These are phyloP conservation scores for Hyphopichia buzzinii DNA, from an alignment of 1,139 yeast genomes.

Conservation along the genomic window DNA sequence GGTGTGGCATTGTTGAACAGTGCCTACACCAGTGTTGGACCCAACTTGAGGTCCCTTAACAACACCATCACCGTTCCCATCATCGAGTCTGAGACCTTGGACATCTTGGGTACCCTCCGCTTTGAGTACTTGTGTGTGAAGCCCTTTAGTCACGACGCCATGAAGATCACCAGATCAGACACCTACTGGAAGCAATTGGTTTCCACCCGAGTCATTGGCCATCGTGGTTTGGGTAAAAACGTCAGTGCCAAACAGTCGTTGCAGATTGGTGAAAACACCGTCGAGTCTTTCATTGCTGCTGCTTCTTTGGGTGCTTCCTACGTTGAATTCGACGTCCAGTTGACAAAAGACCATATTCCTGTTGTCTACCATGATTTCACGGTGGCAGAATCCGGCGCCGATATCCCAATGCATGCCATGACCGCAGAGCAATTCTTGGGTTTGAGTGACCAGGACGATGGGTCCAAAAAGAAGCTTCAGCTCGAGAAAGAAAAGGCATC, in stretches of 20 bases:
- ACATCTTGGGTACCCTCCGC: slow-evolving; percentile 71
- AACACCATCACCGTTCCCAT: slow-evolving; percentile 75
- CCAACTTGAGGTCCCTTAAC: slow-evolving; percentile 64
- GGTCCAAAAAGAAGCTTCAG: slow-evolving; percentile 11
- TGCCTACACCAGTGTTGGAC: slow-evolving; percentile 69
- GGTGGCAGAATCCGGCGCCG: slow-evolving; percentile 95
- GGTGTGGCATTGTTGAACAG: slow-evolving; percentile 76
- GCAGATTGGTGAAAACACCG: slow-evolving; percentile 94
- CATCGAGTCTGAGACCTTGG: slow-evolving; percentile 66
- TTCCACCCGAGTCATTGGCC: slow-evolving; percentile 92
- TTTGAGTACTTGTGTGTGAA: slow-evolving; percentile 74
- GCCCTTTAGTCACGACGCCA: slow-evolving; percentile 71
- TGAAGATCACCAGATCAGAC: slow-evolving; percentile 68
- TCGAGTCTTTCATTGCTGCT: slow-evolving; percentile 94
- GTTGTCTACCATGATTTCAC: slow-evolving; percentile 94
- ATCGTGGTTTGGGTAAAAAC: slow-evolving; percentile 93
- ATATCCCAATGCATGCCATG: slow-evolving; percentile 91
- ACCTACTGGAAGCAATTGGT: slow-evolving; percentile 92
- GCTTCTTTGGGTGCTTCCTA: slow-evolving; percentile 91
- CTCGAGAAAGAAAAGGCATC: slow-evolving; percentile 1
- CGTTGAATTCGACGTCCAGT: slow-evolving; percentile 95
- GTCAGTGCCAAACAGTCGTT: slow-evolving; percentile 65
- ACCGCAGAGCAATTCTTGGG: slow-evolving; percentile 87
- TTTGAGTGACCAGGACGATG: slow-evolving; percentile 38
- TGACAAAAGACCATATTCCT: slow-evolving; percentile 90